Evolutionary conservation across 352 stramenopile species (phyloP).

Genomic region (Thalassiosira pacifica): DNA sequence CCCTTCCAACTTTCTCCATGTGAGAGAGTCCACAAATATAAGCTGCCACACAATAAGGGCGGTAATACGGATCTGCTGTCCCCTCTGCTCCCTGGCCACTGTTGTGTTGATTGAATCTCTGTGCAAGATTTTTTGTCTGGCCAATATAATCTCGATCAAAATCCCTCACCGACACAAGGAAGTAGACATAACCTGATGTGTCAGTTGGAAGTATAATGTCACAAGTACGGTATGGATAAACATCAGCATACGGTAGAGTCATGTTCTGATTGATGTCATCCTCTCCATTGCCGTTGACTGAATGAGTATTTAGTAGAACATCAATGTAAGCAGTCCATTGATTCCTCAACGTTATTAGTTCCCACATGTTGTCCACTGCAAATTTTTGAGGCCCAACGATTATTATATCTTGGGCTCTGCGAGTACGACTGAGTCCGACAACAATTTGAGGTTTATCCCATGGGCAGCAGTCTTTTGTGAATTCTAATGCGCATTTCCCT

Average conservation of each 20-base stretch:
- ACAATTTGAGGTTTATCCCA: constrained; percentile 44
- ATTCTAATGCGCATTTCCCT: constrained; percentile 25
- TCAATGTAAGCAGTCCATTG: constrained; percentile 45
- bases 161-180: constrained; percentile 29
- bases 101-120: constrained; percentile 32
- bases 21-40: constrained; percentile 25
- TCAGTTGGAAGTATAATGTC: constrained; percentile 38
- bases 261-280: background rate
- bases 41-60: constrained; percentile 26
- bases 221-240: constrained; percentile 25
- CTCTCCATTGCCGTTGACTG: constrained; percentile 12
- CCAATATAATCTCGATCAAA: constrained; percentile 42
- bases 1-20: background rate
- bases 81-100: constrained; percentile 22
- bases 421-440: constrained; percentile 17
- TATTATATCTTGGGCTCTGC: constrained; percentile 1
- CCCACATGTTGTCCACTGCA: constrained; percentile 30
- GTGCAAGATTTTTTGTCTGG: constrained; percentile 8
- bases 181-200: constrained; percentile 42
- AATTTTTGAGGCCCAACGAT: constrained; percentile 17
- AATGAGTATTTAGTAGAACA: constrained; percentile 3
- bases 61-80: constrained; percentile 1
- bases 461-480: constrained; percentile 13
- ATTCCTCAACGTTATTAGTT: constrained; percentile 24
- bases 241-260: background rate